A percentile compares a stretch with the other conserved stretches of the same genome.
These are phyloP conservation scores for Cryphonectria radicalis DNA, from an alignment of 2,329 filamentous ascomycete genomes.

Conservation along the genomic window DNA sequence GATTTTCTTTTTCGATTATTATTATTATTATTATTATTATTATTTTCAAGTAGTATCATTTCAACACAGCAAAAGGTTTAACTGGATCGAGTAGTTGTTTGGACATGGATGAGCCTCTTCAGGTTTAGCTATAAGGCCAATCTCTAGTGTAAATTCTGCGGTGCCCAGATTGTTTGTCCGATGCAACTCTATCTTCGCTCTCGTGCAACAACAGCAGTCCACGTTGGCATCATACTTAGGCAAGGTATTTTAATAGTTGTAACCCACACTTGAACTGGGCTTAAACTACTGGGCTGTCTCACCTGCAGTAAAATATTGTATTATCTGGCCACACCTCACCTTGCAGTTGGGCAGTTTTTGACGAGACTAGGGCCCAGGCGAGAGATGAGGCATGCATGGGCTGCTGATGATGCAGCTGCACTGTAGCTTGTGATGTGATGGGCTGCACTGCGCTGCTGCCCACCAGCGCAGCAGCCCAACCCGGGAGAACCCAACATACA, in stretches of 20 bases:
- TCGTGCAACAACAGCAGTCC: not conserved
- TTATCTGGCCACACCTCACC: not conserved
- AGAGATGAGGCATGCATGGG: not conserved
- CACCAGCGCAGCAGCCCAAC: not conserved
- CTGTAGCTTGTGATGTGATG: slow-evolving; percentile 1
- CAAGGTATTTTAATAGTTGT: not conserved
- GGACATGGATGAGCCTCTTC: not conserved
- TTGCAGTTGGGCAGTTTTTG: slow-evolving; percentile 12
- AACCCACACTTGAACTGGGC: not conserved
- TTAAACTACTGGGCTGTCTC: not conserved
- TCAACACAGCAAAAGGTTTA: not conserved
- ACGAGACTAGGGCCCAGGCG: slow-evolving; percentile 7
- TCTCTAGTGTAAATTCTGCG: not conserved
- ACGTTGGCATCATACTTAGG: not conserved
- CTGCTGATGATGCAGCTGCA: not conserved
- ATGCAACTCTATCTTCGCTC: not conserved
- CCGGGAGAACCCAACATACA: not conserved
- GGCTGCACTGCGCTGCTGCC: slow-evolving; percentile 8
- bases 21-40: no score
- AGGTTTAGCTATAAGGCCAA: not conserved
- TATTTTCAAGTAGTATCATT: not conserved
- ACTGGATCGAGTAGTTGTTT: not conserved
- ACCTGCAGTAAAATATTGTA: not conserved
- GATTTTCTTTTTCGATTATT: no score
- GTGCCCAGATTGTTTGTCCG: not conserved